These are phyloP conservation scores for Rutstroemia sp. DNA, from an alignment of 2,329 filamentous ascomycete genomes.

Conservation along the genomic window DNA sequence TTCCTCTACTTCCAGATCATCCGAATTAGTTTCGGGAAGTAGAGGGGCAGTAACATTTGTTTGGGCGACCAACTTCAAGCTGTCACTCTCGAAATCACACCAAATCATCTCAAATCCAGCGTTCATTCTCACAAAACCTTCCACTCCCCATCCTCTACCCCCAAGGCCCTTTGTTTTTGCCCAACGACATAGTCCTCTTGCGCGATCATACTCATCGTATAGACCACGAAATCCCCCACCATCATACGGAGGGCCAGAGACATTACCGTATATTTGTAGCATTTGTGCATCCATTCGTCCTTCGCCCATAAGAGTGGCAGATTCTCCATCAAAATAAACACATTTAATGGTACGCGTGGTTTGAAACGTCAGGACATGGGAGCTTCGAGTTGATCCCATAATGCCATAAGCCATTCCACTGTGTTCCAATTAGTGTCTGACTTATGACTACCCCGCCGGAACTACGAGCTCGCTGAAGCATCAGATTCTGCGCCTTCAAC, in stretches of 20 bases:
- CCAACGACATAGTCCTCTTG: conserved; percentile 41
- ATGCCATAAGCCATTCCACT: conserved; percentile 47
- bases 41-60: conserved; percentile 41
- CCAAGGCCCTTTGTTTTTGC: conserved; percentile 34
- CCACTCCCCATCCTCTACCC: conserved; percentile 40
- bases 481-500: too few species aligned
- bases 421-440: conserved; percentile 4
- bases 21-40: conserved; percentile 17
- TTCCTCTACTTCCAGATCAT: conserved; percentile 9
- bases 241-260: conserved; percentile 29
- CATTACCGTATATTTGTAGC: conserved; percentile 41
- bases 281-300: conserved; percentile 43
- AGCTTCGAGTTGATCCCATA: conserved; percentile 37
- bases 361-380: conserved; percentile 42
- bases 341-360: conserved; percentile 35
- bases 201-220: conserved; percentile 40
- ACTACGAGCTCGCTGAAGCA: too few species aligned
- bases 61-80: conserved; percentile 35
- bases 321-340: conserved; percentile 45
- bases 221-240: conserved; percentile 29
- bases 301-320: conserved; percentile 38
- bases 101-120: conserved; percentile 45
- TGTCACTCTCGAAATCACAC: conserved; percentile 41
- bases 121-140: conserved; percentile 45
- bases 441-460: neutral